Base-by-base conservation (phyloP, 108 stramenopile species). In the Cyclotella cryptica region DNA sequence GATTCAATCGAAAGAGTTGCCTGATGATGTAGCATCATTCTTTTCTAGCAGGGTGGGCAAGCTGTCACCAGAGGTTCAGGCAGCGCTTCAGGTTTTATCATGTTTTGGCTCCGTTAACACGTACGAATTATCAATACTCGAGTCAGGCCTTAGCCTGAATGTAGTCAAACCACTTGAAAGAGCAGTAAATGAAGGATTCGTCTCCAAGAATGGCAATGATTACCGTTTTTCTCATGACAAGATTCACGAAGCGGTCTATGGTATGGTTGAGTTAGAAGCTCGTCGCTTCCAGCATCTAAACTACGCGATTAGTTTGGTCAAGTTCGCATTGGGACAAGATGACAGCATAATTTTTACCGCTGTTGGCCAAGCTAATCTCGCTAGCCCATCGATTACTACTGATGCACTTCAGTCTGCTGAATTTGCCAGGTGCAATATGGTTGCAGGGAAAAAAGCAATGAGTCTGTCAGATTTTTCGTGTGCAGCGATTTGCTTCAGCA, bases 161-260 rank as follows among this genome's bases (percentile, higher is more conserved):
- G 26, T 58, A 3, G 14, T 30, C 22, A 10, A 41, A 10, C 44
- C 40, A 8, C 35, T 72, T 10, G 59, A 59, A n/a, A 24, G 9
- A 27, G 62, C 75, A 1, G 52, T 77, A 54, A 43, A 19, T 7
- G 67, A 77, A 10, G 69, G 75, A 14, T 27, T 77, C n/a, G 15
- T 77, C 15, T 35, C 22, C 18, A 77, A 77, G 26, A 26, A 28
- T 3, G 55, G 58, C 35, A 40, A 42, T 13, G 58, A 45, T 39
- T 77, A 53, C 40, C 52, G 41, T 26, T 75, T 75, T 39, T 14
- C 21, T n/a, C 66, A 75, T 28, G 74, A 69, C 52, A 29, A 42
- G 22, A 17, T 75, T n/a, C 74, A 75, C 14, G 51, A 68, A 27
- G 74, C 74, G 10, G 75, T 69, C 10, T 77, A 77, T 57, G 28